phyloP scores from a whole-genome alignment of 257 asterid species.

The Solanum commersonii region DNA sequence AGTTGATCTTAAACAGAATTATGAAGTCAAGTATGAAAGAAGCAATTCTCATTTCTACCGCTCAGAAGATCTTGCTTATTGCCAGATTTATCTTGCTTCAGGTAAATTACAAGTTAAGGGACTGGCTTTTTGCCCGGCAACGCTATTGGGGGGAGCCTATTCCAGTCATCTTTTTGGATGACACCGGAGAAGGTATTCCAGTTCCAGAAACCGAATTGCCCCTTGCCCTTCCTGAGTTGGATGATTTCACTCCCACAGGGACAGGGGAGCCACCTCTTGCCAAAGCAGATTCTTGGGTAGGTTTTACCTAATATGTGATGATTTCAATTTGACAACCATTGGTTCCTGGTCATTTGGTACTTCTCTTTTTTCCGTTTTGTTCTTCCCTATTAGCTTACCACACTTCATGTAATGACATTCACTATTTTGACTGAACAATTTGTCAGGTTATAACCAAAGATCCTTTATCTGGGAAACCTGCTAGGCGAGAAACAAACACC shows the following conservation, averaged over 20 bases:
- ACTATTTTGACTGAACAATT: background rate
- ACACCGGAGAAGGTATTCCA: conserved; percentile 59
- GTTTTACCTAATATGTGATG: conserved; percentile 12
- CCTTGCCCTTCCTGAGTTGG: conserved; percentile 88
- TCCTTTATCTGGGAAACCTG: conserved; percentile 57
- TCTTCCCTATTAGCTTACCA: background rate
- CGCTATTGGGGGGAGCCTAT: conserved; percentile 99
- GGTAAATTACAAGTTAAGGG: conserved; percentile 91
- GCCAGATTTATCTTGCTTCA: conserved; percentile 19
- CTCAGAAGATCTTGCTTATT: background rate
- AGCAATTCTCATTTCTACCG: background rate
- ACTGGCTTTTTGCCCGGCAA: conserved; percentile 98
- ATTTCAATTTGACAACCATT: background rate
- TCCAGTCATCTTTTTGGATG: conserved; percentile 68
- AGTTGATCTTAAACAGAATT: background rate
- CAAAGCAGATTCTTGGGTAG: conserved; percentile 85
- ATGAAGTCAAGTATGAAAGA: background rate
- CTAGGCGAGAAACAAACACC: conserved; percentile 83
- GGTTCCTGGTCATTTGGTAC: background rate
- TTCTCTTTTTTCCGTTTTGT: background rate
- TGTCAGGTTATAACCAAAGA: conserved; percentile 66
- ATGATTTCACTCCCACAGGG: conserved; percentile 93
- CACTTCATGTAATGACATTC: background rate
- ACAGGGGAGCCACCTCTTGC: conserved; percentile 97
- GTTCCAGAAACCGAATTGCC: conserved; percentile 88